Conservation (phyloP, 2,329 filamentous ascomycete species). For the Colletotrichum chlorophyti region DNA sequence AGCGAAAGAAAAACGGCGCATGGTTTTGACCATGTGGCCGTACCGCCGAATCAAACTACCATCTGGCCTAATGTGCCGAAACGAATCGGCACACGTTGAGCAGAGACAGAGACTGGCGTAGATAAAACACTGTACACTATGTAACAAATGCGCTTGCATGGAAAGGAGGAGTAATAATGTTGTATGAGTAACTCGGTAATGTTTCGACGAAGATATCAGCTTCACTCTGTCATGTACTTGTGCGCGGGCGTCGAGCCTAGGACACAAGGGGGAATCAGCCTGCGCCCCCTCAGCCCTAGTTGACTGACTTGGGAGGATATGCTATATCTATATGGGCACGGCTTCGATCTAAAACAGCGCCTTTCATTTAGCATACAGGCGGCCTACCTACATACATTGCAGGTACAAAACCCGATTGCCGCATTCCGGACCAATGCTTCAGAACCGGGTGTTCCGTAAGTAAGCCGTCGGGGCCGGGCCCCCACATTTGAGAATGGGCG, state of each 20-base stretch:
- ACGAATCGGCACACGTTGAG: neutral
- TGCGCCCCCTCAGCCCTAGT: too few species aligned
- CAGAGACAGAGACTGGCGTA: neutral
- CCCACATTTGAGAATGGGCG: too few species aligned
- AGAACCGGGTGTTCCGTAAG: neutral
- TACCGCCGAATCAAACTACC: neutral
- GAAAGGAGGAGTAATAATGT: constrained; percentile 9
- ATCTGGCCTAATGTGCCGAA: neutral
- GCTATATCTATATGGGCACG: too few species aligned
- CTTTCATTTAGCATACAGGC: too few species aligned
- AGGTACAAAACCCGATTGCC: too few species aligned
- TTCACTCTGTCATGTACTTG: neutral
- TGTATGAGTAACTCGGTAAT: constrained; percentile 3
- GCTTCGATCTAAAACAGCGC: too few species aligned
- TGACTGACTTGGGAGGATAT: too few species aligned
- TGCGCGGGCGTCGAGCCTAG: too few species aligned
- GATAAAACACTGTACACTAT: constrained; percentile 12
- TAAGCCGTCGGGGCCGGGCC: neutral
- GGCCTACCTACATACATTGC: too few species aligned
- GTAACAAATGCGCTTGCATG: constrained; percentile 3
- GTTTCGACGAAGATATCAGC: neutral
- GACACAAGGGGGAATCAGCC: neutral
- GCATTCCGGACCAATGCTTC: too few species aligned
- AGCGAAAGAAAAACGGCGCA: constrained; percentile 33
- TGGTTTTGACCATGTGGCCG: constrained; percentile 24